A percentile compares a stretch with the other conserved stretches of the same genome.
Evolutionary conservation across 75 land plant species (phyloP).

Genomic region (Pinus taeda): DNA sequence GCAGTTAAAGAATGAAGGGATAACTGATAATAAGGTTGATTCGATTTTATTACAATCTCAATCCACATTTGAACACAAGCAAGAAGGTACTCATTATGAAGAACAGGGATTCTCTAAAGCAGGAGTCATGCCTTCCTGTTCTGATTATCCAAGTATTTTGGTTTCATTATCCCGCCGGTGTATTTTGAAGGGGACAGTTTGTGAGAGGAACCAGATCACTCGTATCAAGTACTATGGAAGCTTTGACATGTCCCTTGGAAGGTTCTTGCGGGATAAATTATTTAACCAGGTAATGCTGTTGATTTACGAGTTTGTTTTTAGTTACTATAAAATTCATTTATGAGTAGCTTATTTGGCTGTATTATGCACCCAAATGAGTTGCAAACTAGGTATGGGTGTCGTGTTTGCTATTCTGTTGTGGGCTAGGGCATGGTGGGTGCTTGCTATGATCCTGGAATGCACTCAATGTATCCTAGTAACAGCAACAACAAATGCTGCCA

Average conservation of each 20-base stretch:
- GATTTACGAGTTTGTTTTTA: neutral
- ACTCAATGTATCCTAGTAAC: neutral
- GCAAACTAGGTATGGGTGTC: neutral
- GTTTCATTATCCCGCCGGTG: slow-evolving; percentile 66
- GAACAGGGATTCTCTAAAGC: slow-evolving; percentile 9
- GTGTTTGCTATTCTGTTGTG: neutral
- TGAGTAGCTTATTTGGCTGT: neutral
- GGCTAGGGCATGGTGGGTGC: neutral
- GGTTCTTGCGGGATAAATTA: slow-evolving; percentile 60
- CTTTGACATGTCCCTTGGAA: slow-evolving; percentile 87
- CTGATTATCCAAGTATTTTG: slow-evolving; percentile 75
- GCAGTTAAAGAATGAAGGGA: slow-evolving; percentile 6
- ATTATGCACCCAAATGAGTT: neutral
- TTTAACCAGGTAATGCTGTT: slow-evolving; percentile 53
- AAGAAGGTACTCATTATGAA: neutral
- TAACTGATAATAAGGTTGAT: slow-evolving; percentile 2
- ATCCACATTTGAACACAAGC: neutral
- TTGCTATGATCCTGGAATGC: neutral
- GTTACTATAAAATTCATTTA: neutral
- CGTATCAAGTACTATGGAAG: slow-evolving; percentile 86
- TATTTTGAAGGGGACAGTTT: slow-evolving; percentile 51
- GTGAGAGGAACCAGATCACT: slow-evolving; percentile 67
- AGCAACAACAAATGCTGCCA: neutral
- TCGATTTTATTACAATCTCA: neutral
- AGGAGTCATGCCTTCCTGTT: neutral